phyloP scores from a whole-genome alignment of 805 yeast species.

The Kodamaea laetipori region DNA sequence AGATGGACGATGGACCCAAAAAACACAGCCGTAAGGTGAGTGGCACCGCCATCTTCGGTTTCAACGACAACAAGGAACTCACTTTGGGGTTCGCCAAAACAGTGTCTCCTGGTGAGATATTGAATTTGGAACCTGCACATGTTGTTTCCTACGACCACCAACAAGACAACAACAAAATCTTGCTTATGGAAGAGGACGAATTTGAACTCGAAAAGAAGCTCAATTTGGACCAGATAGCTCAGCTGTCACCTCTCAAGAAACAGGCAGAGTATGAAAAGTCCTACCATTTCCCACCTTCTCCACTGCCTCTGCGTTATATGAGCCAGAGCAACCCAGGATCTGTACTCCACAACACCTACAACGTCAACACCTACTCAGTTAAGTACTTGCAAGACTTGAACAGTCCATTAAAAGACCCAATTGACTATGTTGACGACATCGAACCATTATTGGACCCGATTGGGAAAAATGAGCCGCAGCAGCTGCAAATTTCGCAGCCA shows the following conservation, averaged over 20 bases:
- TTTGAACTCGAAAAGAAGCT: constrained; percentile 12
- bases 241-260: constrained; percentile 14
- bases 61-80: constrained; percentile 57
- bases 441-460: constrained; percentile 28
- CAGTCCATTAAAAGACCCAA: constrained; percentile 12
- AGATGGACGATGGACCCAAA: constrained; percentile 9
- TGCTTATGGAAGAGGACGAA: constrained; percentile 34
- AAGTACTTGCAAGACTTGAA: constrained; percentile 43
- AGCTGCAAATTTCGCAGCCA: constrained; percentile 4
- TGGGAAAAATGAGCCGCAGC: constrained; percentile 1
- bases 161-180: constrained; percentile 17
- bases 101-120: constrained; percentile 39
- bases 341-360: constrained; percentile 10
- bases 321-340: constrained; percentile 15
- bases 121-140: constrained; percentile 14
- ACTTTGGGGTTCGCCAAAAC: constrained; percentile 52
- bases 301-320: constrained; percentile 24
- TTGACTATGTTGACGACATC: constrained; percentile 37
- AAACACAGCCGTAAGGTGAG: constrained; percentile 58
- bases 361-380: constrained; percentile 37
- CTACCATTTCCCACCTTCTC: constrained; percentile 59
- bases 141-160: constrained; percentile 1
- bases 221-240: constrained; percentile 8
- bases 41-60: constrained; percentile 84
- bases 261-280: constrained; percentile 49